Base-by-base conservation (phyloP, 2,329 filamentous ascomycete genomes). In the Diaporthe capsici region DNA sequence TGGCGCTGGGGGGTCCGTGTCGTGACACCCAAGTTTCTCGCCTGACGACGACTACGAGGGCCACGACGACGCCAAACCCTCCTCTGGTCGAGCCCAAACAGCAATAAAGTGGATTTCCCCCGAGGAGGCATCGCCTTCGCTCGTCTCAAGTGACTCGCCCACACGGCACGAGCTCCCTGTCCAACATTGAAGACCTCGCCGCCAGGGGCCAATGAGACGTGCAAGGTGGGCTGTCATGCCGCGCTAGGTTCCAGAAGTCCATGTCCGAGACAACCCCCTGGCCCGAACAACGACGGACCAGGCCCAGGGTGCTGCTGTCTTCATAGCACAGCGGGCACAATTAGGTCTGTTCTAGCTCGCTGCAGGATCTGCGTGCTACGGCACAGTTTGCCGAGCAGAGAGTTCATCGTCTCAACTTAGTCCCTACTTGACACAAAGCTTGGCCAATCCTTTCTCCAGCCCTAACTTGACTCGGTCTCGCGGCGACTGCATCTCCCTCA, bases 181-280 rank as follows among this genome's bases (percentile, higher is more conserved):
- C 34, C 65, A 28, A 34, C 34, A 34, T 34, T 34, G 34, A 34
- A 39, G 34, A 53, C n/a, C 31, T 28, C 8, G 34, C 65, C 17
- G 37, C 6, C n/a, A 47, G 34, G 65, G 65, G 47, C 65, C 65
- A 68, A 55, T 68, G 47, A 51, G 63, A 51, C 63, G 63, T 39
- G 31, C 44, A 37, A 68, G n/a, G 65, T 68, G 47, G 65, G 65
- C 47, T 68, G 47, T 68, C 65, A 34, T 68, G 34, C 4, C 47
- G 65, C 65, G 65, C 65, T 68, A 68, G 65, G 65, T 68, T 68
- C 47, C 65, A 68, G 65, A 68, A 68, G 31, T 37, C 31, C 47
- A 20, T 53, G 65, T 68, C 44, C 44, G 65, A 68, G 65, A 68
- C 65, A 68, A 53, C n/a, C 65, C 65, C 65, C 65, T 53, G 63